Evolutionary conservation across 2,329 filamentous ascomycete species (phyloP), one percentile per base, ranked within the genome.

Genomic region (Raffaelea ambrosiae): DNA sequence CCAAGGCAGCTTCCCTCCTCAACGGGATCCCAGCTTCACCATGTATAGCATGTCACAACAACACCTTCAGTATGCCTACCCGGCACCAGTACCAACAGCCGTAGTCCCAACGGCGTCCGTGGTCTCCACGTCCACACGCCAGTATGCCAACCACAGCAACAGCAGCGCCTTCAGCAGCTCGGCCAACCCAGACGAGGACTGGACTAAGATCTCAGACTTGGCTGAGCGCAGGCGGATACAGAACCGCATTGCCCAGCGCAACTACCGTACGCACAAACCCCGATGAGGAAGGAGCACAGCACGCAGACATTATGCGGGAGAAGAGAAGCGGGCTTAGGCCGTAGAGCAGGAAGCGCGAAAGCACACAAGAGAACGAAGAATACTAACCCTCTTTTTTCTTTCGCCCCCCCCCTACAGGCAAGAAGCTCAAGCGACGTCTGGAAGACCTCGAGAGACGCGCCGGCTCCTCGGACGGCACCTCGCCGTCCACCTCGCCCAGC

Each of bases 201-300:
- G 91, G 91, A 96, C 91, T 63, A 95, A 96, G 80, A 95, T 97
- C 65, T 95, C 91, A 49, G 91, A 97, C 67, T 83, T 97, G 51
- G 91, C 90, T 45, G 91, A 97, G 71, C 83, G 93, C 62, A 77
- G 90, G 60, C 81, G 90, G 63, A 95, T 96, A 71, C 90, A 97
- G 70, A 97, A 97, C 72, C 83, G 91, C 58, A 96, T 97, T 75
- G 91, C 91, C 57, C 91, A 97, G 71, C 84, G 90, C 61, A 95
- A 95, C 73, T 96, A 96, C 72, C 89, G 89, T 95, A 74, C 36
- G 65, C n/a, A 33, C n/a, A n/a, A n/a, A n/a, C n/a, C 26, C 13
- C 7, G 26, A 13, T 29, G 26, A 29, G 13, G 7, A 13, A 29
- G 26, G 26, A n/a, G n/a, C n/a, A n/a, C n/a, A n/a, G n/a, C n/a